phyloP scores from a whole-genome alignment of 805 yeast species.

The Kodamaea neixiangensis region DNA sequence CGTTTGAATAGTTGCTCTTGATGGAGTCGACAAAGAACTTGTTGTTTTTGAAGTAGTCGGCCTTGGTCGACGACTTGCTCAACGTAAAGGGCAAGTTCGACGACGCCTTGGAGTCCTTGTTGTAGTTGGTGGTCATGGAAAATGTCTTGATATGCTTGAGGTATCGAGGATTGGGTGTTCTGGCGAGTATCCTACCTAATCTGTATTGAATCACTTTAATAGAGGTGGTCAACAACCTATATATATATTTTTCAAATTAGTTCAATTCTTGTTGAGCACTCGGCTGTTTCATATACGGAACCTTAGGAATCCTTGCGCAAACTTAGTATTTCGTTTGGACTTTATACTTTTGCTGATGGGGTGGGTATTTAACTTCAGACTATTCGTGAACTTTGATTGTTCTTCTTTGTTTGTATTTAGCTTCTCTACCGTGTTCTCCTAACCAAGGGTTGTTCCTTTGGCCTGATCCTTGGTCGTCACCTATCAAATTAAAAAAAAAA shows the following conservation, averaged over 20 bases:
- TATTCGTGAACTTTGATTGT: background rate
- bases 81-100: slow-evolving; percentile 47
- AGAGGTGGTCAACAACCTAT: background rate
- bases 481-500: background rate
- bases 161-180: background rate
- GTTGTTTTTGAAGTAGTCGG: slow-evolving; percentile 53
- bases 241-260: background rate
- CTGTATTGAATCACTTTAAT: slow-evolving; percentile 4
- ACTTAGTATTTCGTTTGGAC: background rate
- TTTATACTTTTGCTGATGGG: background rate
- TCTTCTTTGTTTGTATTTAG: background rate
- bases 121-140: slow-evolving; percentile 4
- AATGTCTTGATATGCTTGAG: background rate
- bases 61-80: slow-evolving; percentile 47
- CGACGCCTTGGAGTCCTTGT: slow-evolving; percentile 2
- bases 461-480: background rate
- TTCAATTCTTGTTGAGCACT: slow-evolving; percentile 1
- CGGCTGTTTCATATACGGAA: background rate
- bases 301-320: background rate
- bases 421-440: background rate
- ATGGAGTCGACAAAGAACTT: slow-evolving; percentile 47
- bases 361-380: background rate
- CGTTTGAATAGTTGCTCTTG: slow-evolving; percentile 50
- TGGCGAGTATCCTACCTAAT: slow-evolving; percentile 1
- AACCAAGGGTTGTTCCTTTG: background rate